phyloP scores from a whole-genome alignment of 75 land plant species.

The Cupressus sempervirens region DNA sequence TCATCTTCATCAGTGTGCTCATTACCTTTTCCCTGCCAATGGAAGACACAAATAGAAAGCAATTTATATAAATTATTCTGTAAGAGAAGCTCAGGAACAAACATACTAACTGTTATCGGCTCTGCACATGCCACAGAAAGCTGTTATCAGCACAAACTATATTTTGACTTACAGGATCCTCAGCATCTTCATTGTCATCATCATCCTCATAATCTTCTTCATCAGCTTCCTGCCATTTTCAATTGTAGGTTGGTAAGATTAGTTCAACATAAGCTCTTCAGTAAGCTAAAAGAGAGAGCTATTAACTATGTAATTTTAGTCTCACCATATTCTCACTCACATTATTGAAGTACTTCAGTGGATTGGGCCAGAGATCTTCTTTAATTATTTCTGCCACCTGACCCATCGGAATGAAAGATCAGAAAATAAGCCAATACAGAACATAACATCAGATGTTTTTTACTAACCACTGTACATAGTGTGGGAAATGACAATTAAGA shows the following conservation, averaged over 20 bases:
- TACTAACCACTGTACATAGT: neutral
- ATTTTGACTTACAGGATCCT: conserved; percentile 6
- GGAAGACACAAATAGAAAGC: neutral
- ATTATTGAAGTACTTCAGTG: conserved; percentile 44
- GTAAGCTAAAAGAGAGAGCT: neutral
- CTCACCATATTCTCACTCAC: conserved; percentile 17
- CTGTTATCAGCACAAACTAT: neutral
- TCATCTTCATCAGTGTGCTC: conserved; percentile 4
- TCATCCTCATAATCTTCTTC: neutral
- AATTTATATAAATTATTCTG: neutral
- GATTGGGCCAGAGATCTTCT: conserved; percentile 48
- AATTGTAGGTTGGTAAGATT: neutral
- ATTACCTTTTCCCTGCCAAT: neutral
- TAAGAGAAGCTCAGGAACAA: neutral
- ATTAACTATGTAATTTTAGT: neutral
- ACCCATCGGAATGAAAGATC: conserved; percentile 11
- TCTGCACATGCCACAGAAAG: neutral
- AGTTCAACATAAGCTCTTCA: neutral
- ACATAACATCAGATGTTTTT: neutral
- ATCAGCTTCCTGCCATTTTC: neutral
- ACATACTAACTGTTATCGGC: neutral
- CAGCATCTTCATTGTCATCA: neutral
- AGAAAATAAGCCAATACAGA: neutral
- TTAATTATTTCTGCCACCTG: conserved; percentile 38
- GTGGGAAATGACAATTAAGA: neutral